These are phyloP conservation scores for Allium cepa DNA, from an alignment of 106 monocot species.

Conservation along the genomic window DNA sequence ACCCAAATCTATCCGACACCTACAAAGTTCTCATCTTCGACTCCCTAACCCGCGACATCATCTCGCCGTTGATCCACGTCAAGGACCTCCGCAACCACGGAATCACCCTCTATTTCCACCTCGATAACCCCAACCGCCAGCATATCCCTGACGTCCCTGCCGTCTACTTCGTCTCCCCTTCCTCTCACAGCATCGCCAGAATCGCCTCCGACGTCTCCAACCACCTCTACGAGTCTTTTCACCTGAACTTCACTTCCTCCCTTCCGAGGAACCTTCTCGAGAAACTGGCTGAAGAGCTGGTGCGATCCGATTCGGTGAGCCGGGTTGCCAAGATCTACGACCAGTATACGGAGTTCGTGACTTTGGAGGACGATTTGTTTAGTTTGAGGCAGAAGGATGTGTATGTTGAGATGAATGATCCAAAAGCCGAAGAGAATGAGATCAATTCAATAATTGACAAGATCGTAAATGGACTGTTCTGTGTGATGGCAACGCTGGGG, in stretches of 20 bases:
- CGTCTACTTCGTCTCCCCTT: constrained; percentile 76
- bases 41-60: constrained; percentile 61
- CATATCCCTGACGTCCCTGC: constrained; percentile 80
- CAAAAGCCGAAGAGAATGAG: constrained; percentile 60
- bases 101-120: constrained; percentile 70
- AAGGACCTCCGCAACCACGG: constrained; percentile 87
- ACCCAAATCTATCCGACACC: constrained; percentile 10
- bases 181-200: constrained; percentile 40
- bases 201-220: constrained; percentile 53
- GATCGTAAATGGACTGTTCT: constrained; percentile 66
- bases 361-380: constrained; percentile 77
- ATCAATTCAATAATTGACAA: constrained; percentile 68
- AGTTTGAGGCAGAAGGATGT: constrained; percentile 53
- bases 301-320: constrained; percentile 36
- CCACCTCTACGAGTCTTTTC: constrained; percentile 68
- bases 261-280: constrained; percentile 81
- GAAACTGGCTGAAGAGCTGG: constrained; percentile 42
- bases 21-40: constrained; percentile 95
- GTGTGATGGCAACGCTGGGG: constrained; percentile 64
- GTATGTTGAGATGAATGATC: constrained; percentile 82
- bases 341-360: constrained; percentile 87
- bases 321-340: constrained; percentile 70
- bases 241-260: constrained; percentile 94
- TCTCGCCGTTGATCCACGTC: constrained; percentile 84
- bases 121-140: constrained; percentile 70